Evolutionary conservation across 768 basidiomycete genomes (phyloP), one percentile per base, ranked within the genome.

Genomic region (Myochromella boudieri): DNA sequence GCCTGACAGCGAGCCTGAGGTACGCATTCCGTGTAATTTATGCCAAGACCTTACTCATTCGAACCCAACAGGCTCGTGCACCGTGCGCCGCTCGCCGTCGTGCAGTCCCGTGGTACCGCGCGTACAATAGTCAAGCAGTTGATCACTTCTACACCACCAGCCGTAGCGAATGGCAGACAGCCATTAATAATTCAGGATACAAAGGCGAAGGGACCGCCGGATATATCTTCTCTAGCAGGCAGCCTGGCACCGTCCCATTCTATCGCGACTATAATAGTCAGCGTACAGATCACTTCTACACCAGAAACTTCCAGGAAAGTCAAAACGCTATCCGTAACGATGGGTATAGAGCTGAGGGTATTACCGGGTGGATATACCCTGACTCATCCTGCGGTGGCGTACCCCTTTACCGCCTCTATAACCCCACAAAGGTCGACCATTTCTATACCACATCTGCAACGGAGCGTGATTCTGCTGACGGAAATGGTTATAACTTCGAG

Each of bases 221-320:
- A 26, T 39, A 40, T 18, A 43, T 60, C 25, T 58, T 54, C 38
- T 10, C 36, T 6, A 32, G 4, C 40, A 4, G 12, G 1, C 43
- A 49, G 31, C 33, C 44, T 3, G 44, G 36, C 4, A 56, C 57
- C 9, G 44, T 54, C 15, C 48, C 61, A 1, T 37, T 63, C 50
- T 62, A 55, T 46, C 59, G 55, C 26, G 15, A 56, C 11, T 57
- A 54, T 44, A 59, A 42, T 37, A 12, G 43, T n/a, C 6, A 10
- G 3, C 42, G 24, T 3, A 39, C 21, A 3, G 53, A 61, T 39
- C 58, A 62, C 36, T 56, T 64, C 24, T 64, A 62, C 36, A 62
- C 60, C 20, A 57, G 48, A 10, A 49, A 42, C 17, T 34, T n/a
- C 21, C 8, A 17, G 0, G 60, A 63, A 32, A 28, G 42, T 29